phyloP scores from a whole-genome alignment of 768 basidiomycete species.

The Coprinopsis strossmayeri region DNA sequence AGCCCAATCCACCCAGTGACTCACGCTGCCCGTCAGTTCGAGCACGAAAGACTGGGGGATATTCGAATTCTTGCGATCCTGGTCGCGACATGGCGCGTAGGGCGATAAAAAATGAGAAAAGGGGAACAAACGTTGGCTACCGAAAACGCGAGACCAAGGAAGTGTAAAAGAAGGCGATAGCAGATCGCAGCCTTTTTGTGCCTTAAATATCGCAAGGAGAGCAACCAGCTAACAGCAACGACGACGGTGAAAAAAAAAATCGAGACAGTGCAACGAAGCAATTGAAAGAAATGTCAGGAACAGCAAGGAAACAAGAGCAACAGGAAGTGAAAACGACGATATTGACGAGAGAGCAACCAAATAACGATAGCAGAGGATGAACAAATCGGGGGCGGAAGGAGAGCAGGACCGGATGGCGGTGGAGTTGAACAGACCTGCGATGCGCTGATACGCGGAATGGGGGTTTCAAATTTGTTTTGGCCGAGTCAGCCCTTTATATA shows the following conservation, averaged over 20 bases:
- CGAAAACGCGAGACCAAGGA: slow-evolving; percentile 3
- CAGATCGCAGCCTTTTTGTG: background rate
- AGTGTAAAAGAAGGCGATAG: background rate
- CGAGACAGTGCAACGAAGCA: slow-evolving; percentile 15
- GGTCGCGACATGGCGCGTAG: slow-evolving; percentile 34
- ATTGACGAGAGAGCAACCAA: slow-evolving; percentile 30
- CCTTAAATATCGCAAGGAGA: slow-evolving; percentile 11
- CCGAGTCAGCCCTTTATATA: slow-evolving; percentile 25
- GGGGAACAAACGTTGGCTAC: slow-evolving; percentile 2
- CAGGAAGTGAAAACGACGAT: slow-evolving; percentile 22
- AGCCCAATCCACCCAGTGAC: slow-evolving; percentile 13
- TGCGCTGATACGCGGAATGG: slow-evolving; percentile 8
- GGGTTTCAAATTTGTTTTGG: slow-evolving; percentile 28
- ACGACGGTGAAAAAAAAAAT: slow-evolving; percentile 12
- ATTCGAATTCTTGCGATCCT: slow-evolving; percentile 36
- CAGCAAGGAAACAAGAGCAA: slow-evolving; percentile 28
- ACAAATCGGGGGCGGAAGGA: slow-evolving; percentile 12
- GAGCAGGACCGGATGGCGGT: background rate
- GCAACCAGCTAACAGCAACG: slow-evolving; percentile 13
- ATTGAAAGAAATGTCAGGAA: slow-evolving; percentile 17
- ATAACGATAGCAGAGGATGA: slow-evolving; percentile 26
- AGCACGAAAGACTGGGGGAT: slow-evolving; percentile 26
- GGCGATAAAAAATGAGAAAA: slow-evolving; percentile 11
- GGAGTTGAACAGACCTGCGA: slow-evolving; percentile 1
- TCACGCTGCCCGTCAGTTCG: slow-evolving; percentile 18